A percentile compares a stretch with the other conserved stretches of the same genome.
Conservation (phyloP, 441 rosid genomes). For the Isatis lusitanica region DNA sequence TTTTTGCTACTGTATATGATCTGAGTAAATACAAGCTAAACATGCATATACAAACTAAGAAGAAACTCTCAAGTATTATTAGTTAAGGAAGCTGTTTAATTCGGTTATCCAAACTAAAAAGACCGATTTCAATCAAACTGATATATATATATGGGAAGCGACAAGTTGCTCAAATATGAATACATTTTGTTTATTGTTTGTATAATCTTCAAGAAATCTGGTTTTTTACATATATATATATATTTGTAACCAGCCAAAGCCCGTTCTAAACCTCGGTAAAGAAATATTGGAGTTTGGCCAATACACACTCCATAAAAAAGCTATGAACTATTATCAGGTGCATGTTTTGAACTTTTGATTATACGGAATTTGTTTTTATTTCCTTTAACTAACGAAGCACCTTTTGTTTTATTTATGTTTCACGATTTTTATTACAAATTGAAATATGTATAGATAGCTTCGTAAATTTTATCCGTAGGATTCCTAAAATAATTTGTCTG, state of each 20-base stretch:
- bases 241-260: too few relatives aligned
- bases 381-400: background rate
- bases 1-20: background rate
- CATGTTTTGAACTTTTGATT: background rate
- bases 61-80: background rate
- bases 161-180: too few relatives aligned
- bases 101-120: background rate
- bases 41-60: background rate
- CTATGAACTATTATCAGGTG: background rate
- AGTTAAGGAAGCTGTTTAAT: background rate
- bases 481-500: background rate
- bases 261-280: too few relatives aligned
- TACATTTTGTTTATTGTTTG: too few relatives aligned
- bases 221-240: too few relatives aligned
- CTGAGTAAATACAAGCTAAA: background rate
- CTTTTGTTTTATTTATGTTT: background rate
- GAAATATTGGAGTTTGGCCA: too few relatives aligned
- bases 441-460: background rate
- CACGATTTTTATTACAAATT: background rate
- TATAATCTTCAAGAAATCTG: too few relatives aligned
- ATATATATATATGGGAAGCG: too few relatives aligned
- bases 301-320: too few relatives aligned
- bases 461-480: background rate
- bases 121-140: background rate
- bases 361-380: too few relatives aligned